Conservation (phyloP, 225 moss, liverwort and hornwort genomes). For the Rhytidiadelphus loreus region DNA sequence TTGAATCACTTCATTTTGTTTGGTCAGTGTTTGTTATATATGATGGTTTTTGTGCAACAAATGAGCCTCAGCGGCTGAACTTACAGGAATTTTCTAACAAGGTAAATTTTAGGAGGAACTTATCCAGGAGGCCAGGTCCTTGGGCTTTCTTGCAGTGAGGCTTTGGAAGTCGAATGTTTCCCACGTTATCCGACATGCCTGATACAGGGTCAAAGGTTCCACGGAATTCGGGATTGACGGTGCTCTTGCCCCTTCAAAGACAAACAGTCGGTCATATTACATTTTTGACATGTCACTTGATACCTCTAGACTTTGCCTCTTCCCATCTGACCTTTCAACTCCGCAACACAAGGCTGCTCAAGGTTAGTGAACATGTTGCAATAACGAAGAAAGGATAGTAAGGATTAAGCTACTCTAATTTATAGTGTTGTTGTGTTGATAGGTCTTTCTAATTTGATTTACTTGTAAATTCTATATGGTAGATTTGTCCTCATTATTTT, state of each 20-base stretch:
- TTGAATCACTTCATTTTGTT: neutral
- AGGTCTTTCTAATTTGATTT: neutral
- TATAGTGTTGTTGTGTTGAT: neutral
- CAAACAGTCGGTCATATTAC: neutral
- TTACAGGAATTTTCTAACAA: neutral
- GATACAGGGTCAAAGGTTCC: neutral
- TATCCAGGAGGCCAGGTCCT: neutral
- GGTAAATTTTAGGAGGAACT: neutral
- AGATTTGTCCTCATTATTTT: neutral
- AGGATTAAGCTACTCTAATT: neutral
- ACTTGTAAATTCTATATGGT: neutral
- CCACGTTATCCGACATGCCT: neutral
- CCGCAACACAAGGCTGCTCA: neutral
- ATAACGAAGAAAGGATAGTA: neutral
- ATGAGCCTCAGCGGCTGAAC: neutral
- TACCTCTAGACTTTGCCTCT: conserved; percentile 1
- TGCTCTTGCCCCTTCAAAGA: neutral
- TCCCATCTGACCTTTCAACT: conserved; percentile 25
- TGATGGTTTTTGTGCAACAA: neutral
- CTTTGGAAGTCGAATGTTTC: neutral
- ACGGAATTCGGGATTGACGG: neutral
- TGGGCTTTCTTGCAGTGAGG: neutral
- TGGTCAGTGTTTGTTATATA: neutral
- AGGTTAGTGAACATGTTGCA: neutral
- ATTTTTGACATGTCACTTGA: neutral